phyloP scores from a whole-genome alignment of 257 asterid genomes.

The Haberlea rhodopensis region DNA sequence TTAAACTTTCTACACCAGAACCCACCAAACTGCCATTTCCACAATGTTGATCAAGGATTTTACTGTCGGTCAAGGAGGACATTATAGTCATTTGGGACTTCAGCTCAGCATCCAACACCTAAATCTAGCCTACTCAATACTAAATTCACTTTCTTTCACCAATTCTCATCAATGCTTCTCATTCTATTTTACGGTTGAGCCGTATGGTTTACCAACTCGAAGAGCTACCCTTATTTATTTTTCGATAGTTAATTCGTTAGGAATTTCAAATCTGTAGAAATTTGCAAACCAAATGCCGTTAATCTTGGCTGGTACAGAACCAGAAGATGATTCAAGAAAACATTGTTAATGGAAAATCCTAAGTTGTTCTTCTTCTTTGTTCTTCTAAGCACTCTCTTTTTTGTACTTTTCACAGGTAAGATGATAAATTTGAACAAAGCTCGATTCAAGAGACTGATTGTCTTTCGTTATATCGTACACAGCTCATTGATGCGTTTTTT shows the following conservation, averaged over 20 bases:
- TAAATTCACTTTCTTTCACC: slow-evolving; percentile 29
- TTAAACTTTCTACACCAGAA: slow-evolving; percentile 32
- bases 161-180: slow-evolving; percentile 26
- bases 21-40: slow-evolving; percentile 12
- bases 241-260: background rate
- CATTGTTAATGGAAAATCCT: slow-evolving; percentile 51
- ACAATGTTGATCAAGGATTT: slow-evolving; percentile 24
- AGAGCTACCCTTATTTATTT: slow-evolving; percentile 20
- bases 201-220: slow-evolving; percentile 34
- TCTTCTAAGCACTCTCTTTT: slow-evolving; percentile 25
- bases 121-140: slow-evolving; percentile 27
- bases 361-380: slow-evolving; percentile 35
- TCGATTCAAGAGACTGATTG: slow-evolving; percentile 12
- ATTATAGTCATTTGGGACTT: slow-evolving; percentile 39
- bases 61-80: slow-evolving; percentile 54
- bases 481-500: slow-evolving; percentile 2
- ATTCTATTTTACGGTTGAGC: slow-evolving; percentile 18
- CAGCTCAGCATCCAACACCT: slow-evolving; percentile 24
- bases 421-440: slow-evolving; percentile 6
- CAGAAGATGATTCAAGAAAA: slow-evolving; percentile 64
- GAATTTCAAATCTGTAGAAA: slow-evolving; percentile 21
- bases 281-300: slow-evolving; percentile 23
- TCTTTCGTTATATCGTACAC: background rate
- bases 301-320: slow-evolving; percentile 33
- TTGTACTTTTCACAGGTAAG: slow-evolving; percentile 48